phyloP scores from a whole-genome alignment of 2,329 filamentous ascomycete genomes.

The Sporothrix inflata region DNA sequence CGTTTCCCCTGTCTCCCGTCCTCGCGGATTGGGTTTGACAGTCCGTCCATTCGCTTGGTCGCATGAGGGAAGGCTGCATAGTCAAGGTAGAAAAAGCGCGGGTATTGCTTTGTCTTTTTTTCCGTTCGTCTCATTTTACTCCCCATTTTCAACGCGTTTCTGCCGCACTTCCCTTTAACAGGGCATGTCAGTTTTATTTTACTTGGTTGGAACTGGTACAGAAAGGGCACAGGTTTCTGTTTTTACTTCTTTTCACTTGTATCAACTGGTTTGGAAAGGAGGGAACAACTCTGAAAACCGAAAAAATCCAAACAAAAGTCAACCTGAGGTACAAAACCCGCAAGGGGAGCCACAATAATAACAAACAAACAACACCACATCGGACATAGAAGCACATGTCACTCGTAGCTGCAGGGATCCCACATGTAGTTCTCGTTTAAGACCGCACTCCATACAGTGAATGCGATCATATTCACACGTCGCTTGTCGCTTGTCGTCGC shows the following conservation, averaged over 20 bases:
- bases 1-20: neutral
- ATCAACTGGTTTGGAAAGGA: neutral
- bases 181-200: neutral
- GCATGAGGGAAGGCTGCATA: neutral
- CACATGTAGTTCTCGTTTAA: neutral
- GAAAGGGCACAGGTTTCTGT: conserved; percentile 5
- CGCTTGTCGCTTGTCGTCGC: neutral
- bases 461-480: neutral
- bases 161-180: neutral
- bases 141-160: neutral
- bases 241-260: neutral
- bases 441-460: no score
- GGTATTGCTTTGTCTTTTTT: neutral
- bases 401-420: neutral
- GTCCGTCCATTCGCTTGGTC: conserved; percentile 11
- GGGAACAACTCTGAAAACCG: neutral
- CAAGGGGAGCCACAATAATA: neutral
- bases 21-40: conserved; percentile 5
- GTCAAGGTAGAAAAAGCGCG: conserved; percentile 20
- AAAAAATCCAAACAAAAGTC: conserved; percentile 16
- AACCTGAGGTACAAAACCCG: neutral
- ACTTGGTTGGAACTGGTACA: neutral
- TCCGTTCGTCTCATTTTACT: neutral
- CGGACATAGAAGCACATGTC: neutral
- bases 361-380: neutral